These are phyloP conservation scores for Taiozyma sp. DNA, from an alignment of 1,139 yeast species.

Conservation along the genomic window DNA sequence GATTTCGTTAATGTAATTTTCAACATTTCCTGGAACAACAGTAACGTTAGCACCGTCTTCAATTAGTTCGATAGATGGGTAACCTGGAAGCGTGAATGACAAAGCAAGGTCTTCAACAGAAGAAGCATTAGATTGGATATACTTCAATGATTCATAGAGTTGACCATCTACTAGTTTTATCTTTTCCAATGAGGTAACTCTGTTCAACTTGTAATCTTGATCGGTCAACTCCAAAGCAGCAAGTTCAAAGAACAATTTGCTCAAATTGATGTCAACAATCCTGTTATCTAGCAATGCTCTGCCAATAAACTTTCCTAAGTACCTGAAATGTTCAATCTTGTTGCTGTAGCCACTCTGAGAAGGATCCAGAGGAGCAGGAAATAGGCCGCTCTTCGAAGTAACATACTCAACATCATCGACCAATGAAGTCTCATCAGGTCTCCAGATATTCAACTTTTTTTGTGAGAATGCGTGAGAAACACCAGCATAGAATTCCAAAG, in stretches of 20 bases:
- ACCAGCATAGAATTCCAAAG: conserved; percentile 83
- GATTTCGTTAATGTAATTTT: conserved; percentile 52
- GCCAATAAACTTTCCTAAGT: conserved; percentile 81
- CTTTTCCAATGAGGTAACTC: conserved; percentile 35
- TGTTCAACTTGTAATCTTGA: conserved; percentile 5
- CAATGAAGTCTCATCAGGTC: conserved; percentile 37
- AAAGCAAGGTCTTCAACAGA: conserved; percentile 47
- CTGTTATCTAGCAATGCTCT: conserved; percentile 84
- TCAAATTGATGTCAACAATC: conserved; percentile 78
- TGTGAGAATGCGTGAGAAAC: conserved; percentile 73
- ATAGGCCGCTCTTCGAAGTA: conserved; percentile 48
- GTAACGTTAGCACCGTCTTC: conserved; percentile 47
- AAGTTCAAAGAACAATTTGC: conserved; percentile 61
- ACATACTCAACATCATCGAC: conserved; percentile 38
- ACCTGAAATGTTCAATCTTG: conserved; percentile 50
- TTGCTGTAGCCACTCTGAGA: conserved; percentile 36
- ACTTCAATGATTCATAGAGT: conserved; percentile 57
- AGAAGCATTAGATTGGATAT: conserved; percentile 42
- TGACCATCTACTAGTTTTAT: conserved; percentile 54
- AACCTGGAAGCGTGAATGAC: conserved; percentile 76
- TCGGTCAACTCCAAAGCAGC: conserved; percentile 20
- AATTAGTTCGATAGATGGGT: conserved; percentile 53
- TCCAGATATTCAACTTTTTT: conserved; percentile 64
- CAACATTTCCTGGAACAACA: conserved; percentile 53
- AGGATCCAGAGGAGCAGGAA: conserved; percentile 61